Evolutionary conservation across 768 basidiomycete genomes (phyloP), one percentile per base, ranked within the genome.

Genomic region (Amanita molliuscula): DNA sequence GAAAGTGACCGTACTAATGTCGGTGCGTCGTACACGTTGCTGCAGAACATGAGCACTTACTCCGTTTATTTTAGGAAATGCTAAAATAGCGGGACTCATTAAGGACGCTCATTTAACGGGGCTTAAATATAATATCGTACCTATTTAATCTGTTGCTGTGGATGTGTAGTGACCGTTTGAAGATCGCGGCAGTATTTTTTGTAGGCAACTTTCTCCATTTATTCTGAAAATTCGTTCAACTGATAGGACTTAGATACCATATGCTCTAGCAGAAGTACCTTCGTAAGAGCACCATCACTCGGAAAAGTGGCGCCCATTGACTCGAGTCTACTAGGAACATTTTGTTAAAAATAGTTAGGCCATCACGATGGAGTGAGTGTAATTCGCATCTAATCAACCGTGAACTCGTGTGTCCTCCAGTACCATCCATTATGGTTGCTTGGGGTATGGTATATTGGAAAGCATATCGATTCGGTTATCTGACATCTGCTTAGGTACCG

Each of bases 241-340:
- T 37, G 13, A 28, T 9, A n/a, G 7, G 28, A 31, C 18, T 2
- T 29, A 63, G 62, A 58, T 63, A 33, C 62, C 61, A 9, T 63
- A 63, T 37, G 50, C 61, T 1, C 56, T 63, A 16, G 58, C 58
- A 5, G 62, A 63, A 44, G 58, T 63, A 3, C 62, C 62, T 29
- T 61, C 62, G 62, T 63, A 50, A 26, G 61, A n/a, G 33, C 7
- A 36, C 13, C 29, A 26, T 49, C 20, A 20, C 21, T 44, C 8
- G 6, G 34, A 8, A 11, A 26, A 15, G 9, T 29, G 15, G 11
- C 25, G n/a, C 37, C 11, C 26, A 9, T n/a, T 43, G 29, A 44
- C 38, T 35, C n/a, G 35, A 10, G 41, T 13, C 16, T 26, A 20
- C 3, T 40, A 63, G 62, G 31, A 62, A 63, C 35, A 58, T 63